phyloP scores from a whole-genome alignment of 78 protist species.

The Polysphondylium violaceum region DNA sequence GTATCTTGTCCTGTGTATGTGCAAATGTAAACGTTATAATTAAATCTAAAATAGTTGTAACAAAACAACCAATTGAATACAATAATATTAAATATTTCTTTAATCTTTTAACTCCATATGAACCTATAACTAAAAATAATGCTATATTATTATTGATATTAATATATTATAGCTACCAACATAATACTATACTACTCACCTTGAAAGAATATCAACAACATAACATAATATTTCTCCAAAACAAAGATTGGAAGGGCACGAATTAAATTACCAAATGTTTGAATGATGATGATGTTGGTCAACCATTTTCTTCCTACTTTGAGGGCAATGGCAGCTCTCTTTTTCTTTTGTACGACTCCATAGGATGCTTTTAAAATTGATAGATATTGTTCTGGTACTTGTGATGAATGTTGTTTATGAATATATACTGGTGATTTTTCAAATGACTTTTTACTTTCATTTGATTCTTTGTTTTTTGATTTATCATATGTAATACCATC shows the following conservation, averaged over 20 bases:
- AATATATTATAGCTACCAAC: not conserved
- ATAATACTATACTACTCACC: conserved; percentile 15
- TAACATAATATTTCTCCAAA: conserved; percentile 74
- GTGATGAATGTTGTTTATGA: conserved; percentile 65
- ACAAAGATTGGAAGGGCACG: conserved; percentile 67
- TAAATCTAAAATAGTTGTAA: conserved; percentile 56
- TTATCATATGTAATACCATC: too few species aligned
- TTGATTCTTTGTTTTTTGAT: too few species aligned
- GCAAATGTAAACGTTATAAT: conserved; percentile 68
- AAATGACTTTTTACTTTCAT: too few species aligned
- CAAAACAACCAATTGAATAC: conserved; percentile 70
- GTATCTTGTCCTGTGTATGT: conserved; percentile 5
- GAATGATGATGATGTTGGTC: conserved; percentile 25
- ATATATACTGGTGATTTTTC: conserved; percentile 28
- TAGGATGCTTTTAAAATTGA: conserved; percentile 54
- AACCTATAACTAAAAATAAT: conserved; percentile 64
- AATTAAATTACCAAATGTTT: conserved; percentile 57
- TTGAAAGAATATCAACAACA: conserved; percentile 74
- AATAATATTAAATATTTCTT: conserved; percentile 63
- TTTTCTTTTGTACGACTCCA: conserved; percentile 25
- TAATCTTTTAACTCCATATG: conserved; percentile 74
- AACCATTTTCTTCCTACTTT: conserved; percentile 71
- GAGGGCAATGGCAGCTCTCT: conserved; percentile 24
- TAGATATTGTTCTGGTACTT: conserved; percentile 34
- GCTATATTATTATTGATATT: conserved; percentile 15